phyloP scores from a whole-genome alignment of 768 basidiomycete genomes.

The Pulveroboletus sp. region DNA sequence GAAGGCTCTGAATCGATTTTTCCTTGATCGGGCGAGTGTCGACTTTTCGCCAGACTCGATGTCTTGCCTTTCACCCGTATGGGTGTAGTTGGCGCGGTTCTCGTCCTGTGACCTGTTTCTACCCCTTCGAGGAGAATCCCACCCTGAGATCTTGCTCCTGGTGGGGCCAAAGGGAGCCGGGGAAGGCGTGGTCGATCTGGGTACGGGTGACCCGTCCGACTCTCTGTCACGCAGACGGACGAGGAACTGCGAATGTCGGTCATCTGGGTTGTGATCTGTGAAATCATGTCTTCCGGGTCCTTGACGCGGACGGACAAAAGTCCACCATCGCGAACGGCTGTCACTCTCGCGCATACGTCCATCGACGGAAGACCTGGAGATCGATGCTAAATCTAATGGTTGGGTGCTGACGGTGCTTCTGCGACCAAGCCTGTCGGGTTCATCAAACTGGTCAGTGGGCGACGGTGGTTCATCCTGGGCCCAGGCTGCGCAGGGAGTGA shows the following conservation, averaged over 20 bases:
- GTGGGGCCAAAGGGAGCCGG: conserved; percentile 46
- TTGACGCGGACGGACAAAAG: conserved; percentile 62
- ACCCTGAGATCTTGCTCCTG: conserved; percentile 58
- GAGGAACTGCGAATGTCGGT: conserved; percentile 16
- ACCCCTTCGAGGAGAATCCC: conserved; percentile 60
- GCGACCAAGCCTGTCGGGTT: conserved; percentile 27
- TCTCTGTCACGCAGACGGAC: conserved; percentile 12
- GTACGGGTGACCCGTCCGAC: conserved; percentile 21
- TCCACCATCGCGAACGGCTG: conserved; percentile 64
- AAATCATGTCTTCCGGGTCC: conserved; percentile 11
- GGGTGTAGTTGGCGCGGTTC: conserved; percentile 13
- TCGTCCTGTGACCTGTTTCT: conserved; percentile 10
- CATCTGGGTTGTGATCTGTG: conserved; percentile 4
- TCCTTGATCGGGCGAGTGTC: conserved; percentile 30
- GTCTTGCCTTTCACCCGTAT: conserved; percentile 20
- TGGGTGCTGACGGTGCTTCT: conserved; percentile 38
- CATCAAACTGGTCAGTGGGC: conserved; percentile 48
- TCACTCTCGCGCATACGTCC: conserved; percentile 30
- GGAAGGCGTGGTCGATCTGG: conserved; percentile 25
- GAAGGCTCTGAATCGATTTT: conserved; percentile 58
- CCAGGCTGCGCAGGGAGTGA: conserved; percentile 55
- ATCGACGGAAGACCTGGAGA: conserved; percentile 41
- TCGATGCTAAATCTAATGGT: conserved; percentile 52
- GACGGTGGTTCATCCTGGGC: conserved; percentile 82
- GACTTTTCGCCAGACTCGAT: conserved; percentile 30